Conservation (phyloP, 2,329 filamentous ascomycete genomes). For the Pseudocercospora cruenta region DNA sequence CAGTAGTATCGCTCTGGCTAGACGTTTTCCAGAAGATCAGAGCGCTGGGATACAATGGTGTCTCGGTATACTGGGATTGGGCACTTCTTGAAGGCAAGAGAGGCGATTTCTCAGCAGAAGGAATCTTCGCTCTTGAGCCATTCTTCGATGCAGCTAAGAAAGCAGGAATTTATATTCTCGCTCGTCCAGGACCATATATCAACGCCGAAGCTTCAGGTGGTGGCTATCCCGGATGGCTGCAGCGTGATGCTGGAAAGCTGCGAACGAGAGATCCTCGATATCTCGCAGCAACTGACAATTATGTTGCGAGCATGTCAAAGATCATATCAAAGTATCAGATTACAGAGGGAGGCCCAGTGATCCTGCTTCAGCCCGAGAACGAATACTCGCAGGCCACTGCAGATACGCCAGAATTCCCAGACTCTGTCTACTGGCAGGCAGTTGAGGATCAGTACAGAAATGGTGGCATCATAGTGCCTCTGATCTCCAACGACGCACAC, state of each 20-base stretch:
- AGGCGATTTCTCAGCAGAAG: slow-evolving; percentile 70
- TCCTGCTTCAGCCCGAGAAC: slow-evolving; percentile 80
- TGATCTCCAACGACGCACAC: slow-evolving; percentile 75
- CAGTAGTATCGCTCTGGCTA: slow-evolving; percentile 65
- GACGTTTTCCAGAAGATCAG: slow-evolving; percentile 84
- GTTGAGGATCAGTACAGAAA: slow-evolving; percentile 69
- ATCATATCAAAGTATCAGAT: slow-evolving; percentile 77
- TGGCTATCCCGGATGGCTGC: slow-evolving; percentile 80
- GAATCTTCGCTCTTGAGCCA: slow-evolving; percentile 71
- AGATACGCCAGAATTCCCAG: slow-evolving; percentile 61
- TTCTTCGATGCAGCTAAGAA: slow-evolving; percentile 76
- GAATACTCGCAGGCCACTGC: slow-evolving; percentile 66
- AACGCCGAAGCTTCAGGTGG: slow-evolving; percentile 78
- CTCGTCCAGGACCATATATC: slow-evolving; percentile 58
- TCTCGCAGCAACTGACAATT: slow-evolving; percentile 68
- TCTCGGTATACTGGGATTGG: slow-evolving; percentile 82
- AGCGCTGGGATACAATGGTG: slow-evolving; percentile 75
- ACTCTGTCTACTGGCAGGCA: slow-evolving; percentile 66
- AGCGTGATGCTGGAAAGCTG: slow-evolving; percentile 66
- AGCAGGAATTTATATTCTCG: slow-evolving; percentile 77
- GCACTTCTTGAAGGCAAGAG: slow-evolving; percentile 73
- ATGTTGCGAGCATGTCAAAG: slow-evolving; percentile 63
- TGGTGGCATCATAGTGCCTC: slow-evolving; percentile 72
- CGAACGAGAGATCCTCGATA: slow-evolving; percentile 66
- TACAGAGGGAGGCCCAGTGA: slow-evolving; percentile 78